These are phyloP conservation scores for Picochlorum costavermella DNA, from an alignment of 139 green algal genomes.

Conservation along the genomic window DNA sequence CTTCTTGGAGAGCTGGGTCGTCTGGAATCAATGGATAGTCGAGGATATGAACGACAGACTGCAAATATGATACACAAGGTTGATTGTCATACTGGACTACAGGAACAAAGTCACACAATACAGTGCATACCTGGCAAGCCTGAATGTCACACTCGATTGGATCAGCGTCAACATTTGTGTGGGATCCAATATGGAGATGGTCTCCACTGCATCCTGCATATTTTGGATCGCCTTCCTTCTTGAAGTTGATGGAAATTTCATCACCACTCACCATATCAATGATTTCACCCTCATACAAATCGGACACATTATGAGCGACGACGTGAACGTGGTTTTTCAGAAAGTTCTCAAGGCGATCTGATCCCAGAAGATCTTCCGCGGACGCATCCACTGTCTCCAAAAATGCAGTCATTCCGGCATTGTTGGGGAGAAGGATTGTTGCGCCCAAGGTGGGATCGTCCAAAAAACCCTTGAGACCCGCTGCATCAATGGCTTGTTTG, in stretches of 20 bases:
- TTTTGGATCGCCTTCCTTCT: conserved; percentile 8
- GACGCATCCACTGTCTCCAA: background rate
- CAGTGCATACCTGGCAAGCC: conserved; percentile 4
- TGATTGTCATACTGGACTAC: background rate
- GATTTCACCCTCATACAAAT: conserved; percentile 2
- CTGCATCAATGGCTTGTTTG: conserved; percentile 27
- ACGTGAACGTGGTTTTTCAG: background rate
- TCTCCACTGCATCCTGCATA: background rate
- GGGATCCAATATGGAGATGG: conserved; percentile 1
- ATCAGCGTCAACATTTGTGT: background rate
- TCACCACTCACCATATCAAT: background rate
- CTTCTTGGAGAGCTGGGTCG: background rate
- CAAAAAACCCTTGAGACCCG: conserved; percentile 16
- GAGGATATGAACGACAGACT: conserved; percentile 7
- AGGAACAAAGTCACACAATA: background rate
- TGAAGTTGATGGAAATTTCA: background rate
- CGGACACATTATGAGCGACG: background rate
- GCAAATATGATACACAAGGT: background rate
- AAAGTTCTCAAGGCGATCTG: background rate
- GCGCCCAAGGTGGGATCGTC: background rate
- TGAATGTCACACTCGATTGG: conserved; percentile 3
- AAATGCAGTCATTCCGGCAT: background rate
- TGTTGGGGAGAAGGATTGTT: conserved; percentile 8
- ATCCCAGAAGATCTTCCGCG: background rate
- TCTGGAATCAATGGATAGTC: conserved; percentile 1